Percentiles rank a stretch among this genome's conserved stretches.
Evolutionary conservation across 352 stramenopile genomes (phyloP).

Genomic region (Phytopythium aichiense): DNA sequence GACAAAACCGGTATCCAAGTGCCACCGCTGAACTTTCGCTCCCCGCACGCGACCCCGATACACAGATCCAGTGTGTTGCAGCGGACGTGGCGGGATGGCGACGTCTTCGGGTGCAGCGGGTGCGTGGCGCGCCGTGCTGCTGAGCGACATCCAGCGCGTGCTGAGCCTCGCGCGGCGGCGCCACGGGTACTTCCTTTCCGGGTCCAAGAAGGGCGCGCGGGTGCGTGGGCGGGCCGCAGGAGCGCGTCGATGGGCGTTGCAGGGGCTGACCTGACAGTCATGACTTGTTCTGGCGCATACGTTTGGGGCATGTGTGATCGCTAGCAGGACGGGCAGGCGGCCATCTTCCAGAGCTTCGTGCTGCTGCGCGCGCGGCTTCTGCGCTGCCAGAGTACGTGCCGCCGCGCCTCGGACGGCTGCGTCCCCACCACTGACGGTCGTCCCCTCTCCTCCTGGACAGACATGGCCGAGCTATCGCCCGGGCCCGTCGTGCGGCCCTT

Average conservation of each 20-base stretch:
- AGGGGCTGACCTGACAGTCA: neutral
- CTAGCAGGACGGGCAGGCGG: slow-evolving; percentile 37
- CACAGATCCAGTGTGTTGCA: too few relatives aligned
- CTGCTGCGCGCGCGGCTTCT: slow-evolving; percentile 56
- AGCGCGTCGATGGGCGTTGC: neutral
- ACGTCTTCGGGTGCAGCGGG: slow-evolving; percentile 8
- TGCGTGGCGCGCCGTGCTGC: slow-evolving; percentile 39
- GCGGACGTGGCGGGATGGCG: neutral
- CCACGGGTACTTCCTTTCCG: slow-evolving; percentile 46
- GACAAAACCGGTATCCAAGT: too few relatives aligned
- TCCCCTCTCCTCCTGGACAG: slow-evolving; percentile 14
- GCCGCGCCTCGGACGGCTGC: neutral
- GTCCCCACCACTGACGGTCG: too few relatives aligned
- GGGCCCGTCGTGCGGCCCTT: slow-evolving; percentile 89
- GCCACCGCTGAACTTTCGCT: too few relatives aligned
- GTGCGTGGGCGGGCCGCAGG: slow-evolving; percentile 8
- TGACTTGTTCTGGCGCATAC: too few relatives aligned
- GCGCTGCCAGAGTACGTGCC: slow-evolving; percentile 48
- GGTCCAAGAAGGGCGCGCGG: slow-evolving; percentile 13
- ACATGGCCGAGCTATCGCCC: slow-evolving; percentile 54
- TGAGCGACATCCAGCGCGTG: slow-evolving; percentile 75
- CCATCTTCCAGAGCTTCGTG: slow-evolving; percentile 62
- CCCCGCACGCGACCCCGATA: too few relatives aligned
- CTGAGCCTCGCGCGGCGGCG: slow-evolving; percentile 52
- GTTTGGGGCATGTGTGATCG: neutral